Evolutionary conservation across 495 filamentous ascomycete species (phyloP), one percentile per base, ranked within the genome.

Genomic region (Xylaria acuta): DNA sequence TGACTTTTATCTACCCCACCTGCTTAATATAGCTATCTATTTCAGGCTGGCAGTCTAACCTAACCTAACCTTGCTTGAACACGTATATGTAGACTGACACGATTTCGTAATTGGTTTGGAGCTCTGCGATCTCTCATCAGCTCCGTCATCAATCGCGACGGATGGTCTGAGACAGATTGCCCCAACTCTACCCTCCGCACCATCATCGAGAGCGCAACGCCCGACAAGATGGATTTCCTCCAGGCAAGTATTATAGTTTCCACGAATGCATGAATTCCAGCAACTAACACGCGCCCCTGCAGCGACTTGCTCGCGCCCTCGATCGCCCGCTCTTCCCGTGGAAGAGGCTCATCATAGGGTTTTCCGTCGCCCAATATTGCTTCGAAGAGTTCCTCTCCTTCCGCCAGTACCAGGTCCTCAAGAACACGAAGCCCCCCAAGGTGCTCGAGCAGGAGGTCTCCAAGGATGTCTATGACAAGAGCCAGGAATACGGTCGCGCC

Each of bases 311-410:
- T 75, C 88, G 89, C 81, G 88, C 91, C 79, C 90, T 98, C 60
- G 97, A 99, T 86, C 90, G 93, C 75, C 95, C 96, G 66, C 84
- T 91, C 74, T 96, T 98, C 84, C 95, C 97, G 66, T 99, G 96
- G 96, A 99, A 98, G 90, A 90, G 88, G 78, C 89, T 99, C 71
- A 93, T 99, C 76, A 89, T 98, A 69, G 93, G 94, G 67, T 98
- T 99, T 84, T 95, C 94, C 14, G 73, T 97, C 72, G 92, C 89
- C 58, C 94, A 99, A 79, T 98, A 92, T 79, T 78, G 92, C 59
- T 91, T 99, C 74, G 96, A 98, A 77, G 89, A 90, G 64, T 92
- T 93, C 79, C 88, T 99, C 5, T 92, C 92, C 22, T 82, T 92
- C 56, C 93, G 97, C 32, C 96, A 99, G 78, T 97, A 97, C 78